A percentile compares a stretch with the other conserved stretches of the same genome.
Evolutionary conservation across 106 monocot genomes (phyloP).

Genomic region (Alisma plantagoaquatica): DNA sequence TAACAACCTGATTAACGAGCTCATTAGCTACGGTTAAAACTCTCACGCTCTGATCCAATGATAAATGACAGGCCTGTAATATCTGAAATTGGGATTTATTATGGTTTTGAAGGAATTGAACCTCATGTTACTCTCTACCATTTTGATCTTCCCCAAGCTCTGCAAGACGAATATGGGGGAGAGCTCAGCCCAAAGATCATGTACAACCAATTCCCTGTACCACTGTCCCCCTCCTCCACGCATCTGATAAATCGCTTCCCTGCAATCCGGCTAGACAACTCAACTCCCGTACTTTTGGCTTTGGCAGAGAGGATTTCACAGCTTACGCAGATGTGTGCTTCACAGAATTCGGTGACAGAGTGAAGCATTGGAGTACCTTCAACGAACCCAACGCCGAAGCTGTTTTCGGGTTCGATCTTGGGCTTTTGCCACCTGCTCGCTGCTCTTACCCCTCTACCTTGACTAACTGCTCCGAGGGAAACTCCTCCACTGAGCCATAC

Average conservation of each 20-base stretch:
- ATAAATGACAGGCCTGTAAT: neutral
- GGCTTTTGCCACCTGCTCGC: slow-evolving; percentile 1
- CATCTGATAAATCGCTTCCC: neutral
- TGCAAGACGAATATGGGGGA: slow-evolving; percentile 2
- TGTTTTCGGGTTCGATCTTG: slow-evolving; percentile 1
- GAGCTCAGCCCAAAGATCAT: slow-evolving; percentile 10
- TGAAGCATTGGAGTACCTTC: neutral
- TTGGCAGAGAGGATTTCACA: slow-evolving; percentile 8
- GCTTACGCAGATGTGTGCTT: slow-evolving; percentile 10
- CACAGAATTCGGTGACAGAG: slow-evolving; percentile 10
- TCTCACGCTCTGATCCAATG: neutral
- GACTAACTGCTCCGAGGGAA: slow-evolving; percentile 3
- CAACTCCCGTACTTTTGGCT: neutral
- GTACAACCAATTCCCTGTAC: neutral
- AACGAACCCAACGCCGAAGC: slow-evolving; percentile 5
- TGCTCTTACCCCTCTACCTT: slow-evolving; percentile 12
- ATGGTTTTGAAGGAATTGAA: neutral
- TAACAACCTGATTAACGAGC: slow-evolving; percentile 53
- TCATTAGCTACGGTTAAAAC: slow-evolving; percentile 35
- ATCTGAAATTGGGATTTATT: neutral
- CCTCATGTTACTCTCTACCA: slow-evolving; percentile 3
- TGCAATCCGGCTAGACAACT: neutral
- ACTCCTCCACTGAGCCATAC: slow-evolving; percentile 11
- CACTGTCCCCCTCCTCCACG: neutral
- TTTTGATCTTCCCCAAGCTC: slow-evolving; percentile 2